Percentiles rank a stretch among this genome's conserved stretches.
Evolutionary conservation across 495 filamentous ascomycete genomes (phyloP).

Genomic region (Xylaria intraflava): DNA sequence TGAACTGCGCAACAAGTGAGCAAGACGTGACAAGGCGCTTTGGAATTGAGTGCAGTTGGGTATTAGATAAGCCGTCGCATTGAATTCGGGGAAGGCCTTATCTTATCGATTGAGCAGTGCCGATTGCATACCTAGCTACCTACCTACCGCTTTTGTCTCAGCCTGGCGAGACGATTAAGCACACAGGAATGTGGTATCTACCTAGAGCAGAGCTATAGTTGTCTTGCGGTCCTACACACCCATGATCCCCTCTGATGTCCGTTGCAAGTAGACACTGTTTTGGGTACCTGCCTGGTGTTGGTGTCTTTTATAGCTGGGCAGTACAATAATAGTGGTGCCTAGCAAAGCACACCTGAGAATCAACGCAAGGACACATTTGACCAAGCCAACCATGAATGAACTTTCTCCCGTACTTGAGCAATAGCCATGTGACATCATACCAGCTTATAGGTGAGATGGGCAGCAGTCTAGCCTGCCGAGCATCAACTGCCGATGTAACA

Average conservation of each 20-base stretch:
- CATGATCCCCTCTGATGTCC: background rate
- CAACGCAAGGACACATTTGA: background rate
- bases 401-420: background rate
- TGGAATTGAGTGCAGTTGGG: background rate
- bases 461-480: background rate
- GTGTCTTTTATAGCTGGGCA: background rate
- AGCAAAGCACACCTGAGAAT: background rate
- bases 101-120: conserved; percentile 10
- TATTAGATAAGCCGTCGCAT: background rate
- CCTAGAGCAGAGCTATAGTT: background rate
- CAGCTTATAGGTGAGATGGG: background rate
- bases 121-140: too few relatives aligned
- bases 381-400: background rate
- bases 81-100: background rate
- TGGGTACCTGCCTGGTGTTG: background rate
- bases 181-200: background rate
- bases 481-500: background rate
- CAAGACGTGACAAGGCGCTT: background rate
- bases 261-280: background rate
- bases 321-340: too few relatives aligned
- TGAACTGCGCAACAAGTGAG: background rate
- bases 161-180: background rate
- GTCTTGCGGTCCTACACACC: background rate
- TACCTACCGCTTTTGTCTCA: too few relatives aligned
- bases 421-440: background rate